Percentiles rank a stretch among this genome's conserved stretches.
Evolutionary conservation across 2,329 filamentous ascomycete genomes (phyloP).

Genomic region (Penicillium frequentans): DNA sequence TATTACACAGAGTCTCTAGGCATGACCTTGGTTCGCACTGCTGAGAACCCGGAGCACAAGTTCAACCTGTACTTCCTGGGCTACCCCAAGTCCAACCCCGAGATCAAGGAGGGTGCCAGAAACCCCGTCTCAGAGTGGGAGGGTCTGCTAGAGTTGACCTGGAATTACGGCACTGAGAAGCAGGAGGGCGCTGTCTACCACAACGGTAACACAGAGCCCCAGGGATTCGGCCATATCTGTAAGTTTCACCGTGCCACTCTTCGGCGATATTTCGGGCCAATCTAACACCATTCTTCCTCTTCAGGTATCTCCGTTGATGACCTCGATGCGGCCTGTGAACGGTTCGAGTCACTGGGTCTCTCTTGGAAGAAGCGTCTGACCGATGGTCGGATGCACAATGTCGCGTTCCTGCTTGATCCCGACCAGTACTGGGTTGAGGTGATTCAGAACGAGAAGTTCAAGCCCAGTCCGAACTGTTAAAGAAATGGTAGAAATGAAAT

Average conservation of each 20-base stretch:
- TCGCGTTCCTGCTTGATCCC: conserved; percentile 87
- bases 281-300: conserved; percentile 2
- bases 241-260: conserved; percentile 35
- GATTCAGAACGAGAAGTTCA: conserved; percentile 66
- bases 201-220: conserved; percentile 85
- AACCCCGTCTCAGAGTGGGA: conserved; percentile 68
- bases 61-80: conserved; percentile 95
- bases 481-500: background rate
- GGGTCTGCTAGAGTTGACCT: conserved; percentile 86
- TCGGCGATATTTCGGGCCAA: background rate
- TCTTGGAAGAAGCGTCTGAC: conserved; percentile 95
- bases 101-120: conserved; percentile 50
- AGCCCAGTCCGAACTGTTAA: conserved; percentile 42
- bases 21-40: conserved; percentile 76
- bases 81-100: conserved; percentile 63
- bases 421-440: conserved; percentile 79
- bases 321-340: conserved; percentile 79
- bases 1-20: conserved; percentile 87
- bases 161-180: conserved; percentile 76
- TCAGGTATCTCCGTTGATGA: conserved; percentile 79
- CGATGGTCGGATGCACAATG: conserved; percentile 87
- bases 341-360: conserved; percentile 78
- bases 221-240: conserved; percentile 95
- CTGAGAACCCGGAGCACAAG: conserved; percentile 66
- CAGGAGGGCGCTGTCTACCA: conserved; percentile 81